phyloP scores from a whole-genome alignment of 1,284 basidiomycete genomes.

The Chalciporus sp. region DNA sequence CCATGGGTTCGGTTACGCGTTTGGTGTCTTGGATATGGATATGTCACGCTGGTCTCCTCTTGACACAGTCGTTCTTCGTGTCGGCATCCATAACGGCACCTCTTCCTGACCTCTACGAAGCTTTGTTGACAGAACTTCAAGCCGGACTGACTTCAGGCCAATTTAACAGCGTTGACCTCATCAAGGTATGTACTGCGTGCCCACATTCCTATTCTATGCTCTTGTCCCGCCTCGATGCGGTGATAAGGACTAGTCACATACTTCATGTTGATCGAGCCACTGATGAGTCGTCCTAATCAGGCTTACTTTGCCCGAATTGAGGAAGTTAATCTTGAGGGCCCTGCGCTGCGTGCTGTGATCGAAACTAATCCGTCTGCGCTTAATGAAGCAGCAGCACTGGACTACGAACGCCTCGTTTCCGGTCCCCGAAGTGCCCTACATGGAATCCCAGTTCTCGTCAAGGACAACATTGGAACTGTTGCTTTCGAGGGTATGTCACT shows the following conservation, averaged over 20 bases:
- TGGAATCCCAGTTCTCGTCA: constrained; percentile 71
- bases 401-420: constrained; percentile 49
- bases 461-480: constrained; percentile 70
- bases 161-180: constrained; percentile 66
- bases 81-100: constrained; percentile 16
- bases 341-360: constrained; percentile 61
- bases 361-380: constrained; percentile 65
- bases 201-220: neutral
- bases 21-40: constrained; percentile 12
- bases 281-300: constrained; percentile 31
- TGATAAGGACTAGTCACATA: neutral
- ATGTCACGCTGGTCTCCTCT: constrained; percentile 9
- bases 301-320: constrained; percentile 72
- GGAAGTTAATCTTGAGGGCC: constrained; percentile 69
- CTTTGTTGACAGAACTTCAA: constrained; percentile 59
- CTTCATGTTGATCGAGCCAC: neutral
- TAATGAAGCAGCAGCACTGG: constrained; percentile 53
- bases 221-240: neutral
- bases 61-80: constrained; percentile 7
- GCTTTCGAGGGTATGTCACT: constrained; percentile 48
- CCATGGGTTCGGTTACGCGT: constrained; percentile 5
- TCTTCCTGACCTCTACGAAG: constrained; percentile 65
- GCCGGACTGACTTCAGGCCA: constrained; percentile 49
- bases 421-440: constrained; percentile 61
- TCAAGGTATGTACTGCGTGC: constrained; percentile 46